Conservation (phyloP, 2,329 filamentous ascomycete genomes). For the Fusarium sp. region DNA sequence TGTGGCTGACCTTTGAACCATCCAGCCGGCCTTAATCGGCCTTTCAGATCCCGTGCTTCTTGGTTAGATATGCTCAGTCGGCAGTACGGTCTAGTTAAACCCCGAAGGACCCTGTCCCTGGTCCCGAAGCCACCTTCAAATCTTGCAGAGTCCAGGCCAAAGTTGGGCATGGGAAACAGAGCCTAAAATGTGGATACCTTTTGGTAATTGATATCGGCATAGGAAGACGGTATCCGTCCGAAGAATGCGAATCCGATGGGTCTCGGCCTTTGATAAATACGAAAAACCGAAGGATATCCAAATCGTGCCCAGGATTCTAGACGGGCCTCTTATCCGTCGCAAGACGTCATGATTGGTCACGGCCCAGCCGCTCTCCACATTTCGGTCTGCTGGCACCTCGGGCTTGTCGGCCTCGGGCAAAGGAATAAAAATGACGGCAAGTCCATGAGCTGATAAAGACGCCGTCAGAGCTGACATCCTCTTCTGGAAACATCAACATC, state of each 20-base stretch:
- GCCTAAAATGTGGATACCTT: constrained; percentile 33
- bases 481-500: constrained; percentile 15
- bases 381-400: constrained; percentile 22
- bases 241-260: background rate
- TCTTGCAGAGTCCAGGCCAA: constrained; percentile 22
- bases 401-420: constrained; percentile 26
- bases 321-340: constrained; percentile 17
- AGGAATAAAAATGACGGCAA: constrained; percentile 26
- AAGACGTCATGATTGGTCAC: constrained; percentile 12
- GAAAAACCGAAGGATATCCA: constrained; percentile 18
- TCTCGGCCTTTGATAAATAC: constrained; percentile 11
- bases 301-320: constrained; percentile 28
- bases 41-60: background rate
- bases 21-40: background rate
- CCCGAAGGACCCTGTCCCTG: constrained; percentile 28
- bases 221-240: background rate
- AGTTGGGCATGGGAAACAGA: constrained; percentile 7
- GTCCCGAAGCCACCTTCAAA: constrained; percentile 14
- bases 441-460: constrained; percentile 15
- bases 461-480: constrained; percentile 18
- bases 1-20: background rate
- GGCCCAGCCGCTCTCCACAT: constrained; percentile 6
- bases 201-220: background rate
- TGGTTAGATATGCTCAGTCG: background rate
- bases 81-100: background rate